Conservation (phyloP, 148 eudicot species). For the Pharnaceum exiguum region DNA sequence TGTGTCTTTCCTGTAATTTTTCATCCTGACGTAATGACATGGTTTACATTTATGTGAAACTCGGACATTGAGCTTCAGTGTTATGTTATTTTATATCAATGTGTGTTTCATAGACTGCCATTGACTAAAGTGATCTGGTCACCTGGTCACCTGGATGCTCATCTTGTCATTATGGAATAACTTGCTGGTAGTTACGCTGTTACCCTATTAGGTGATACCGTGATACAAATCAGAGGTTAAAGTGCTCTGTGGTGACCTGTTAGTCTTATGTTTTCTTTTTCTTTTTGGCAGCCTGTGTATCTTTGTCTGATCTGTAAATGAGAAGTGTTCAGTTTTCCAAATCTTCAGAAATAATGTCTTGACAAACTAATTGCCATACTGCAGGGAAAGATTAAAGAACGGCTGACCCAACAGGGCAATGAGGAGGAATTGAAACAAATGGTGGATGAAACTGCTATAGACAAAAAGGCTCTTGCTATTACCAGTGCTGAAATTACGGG, state of each 20-base stretch:
- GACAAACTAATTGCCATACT: too few species aligned
- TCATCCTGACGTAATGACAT: not conserved
- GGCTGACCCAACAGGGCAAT: constrained; percentile 26
- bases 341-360: too few species aligned
- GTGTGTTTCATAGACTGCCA: not conserved
- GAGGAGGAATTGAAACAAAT: constrained; percentile 30
- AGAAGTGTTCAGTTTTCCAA: too few species aligned
- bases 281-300: too few species aligned
- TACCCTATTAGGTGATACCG: not conserved
- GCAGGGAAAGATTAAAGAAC: constrained; percentile 40
- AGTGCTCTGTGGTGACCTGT: too few species aligned
- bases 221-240: too few species aligned
- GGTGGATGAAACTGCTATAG: constrained; percentile 31
- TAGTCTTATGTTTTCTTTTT: too few species aligned
- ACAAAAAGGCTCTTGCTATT: constrained; percentile 54
- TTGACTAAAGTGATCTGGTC: too few species aligned
- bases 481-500: constrained; percentile 28
- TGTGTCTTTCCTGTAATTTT: not conserved
- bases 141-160: too few species aligned
- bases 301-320: too few species aligned
- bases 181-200: not conserved
- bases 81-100: not conserved
- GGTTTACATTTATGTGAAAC: not conserved
- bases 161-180: not conserved
- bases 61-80: not conserved